Base-by-base conservation (phyloP, 2,329 filamentous ascomycete species). In the Curvularia spicifera region DNA sequence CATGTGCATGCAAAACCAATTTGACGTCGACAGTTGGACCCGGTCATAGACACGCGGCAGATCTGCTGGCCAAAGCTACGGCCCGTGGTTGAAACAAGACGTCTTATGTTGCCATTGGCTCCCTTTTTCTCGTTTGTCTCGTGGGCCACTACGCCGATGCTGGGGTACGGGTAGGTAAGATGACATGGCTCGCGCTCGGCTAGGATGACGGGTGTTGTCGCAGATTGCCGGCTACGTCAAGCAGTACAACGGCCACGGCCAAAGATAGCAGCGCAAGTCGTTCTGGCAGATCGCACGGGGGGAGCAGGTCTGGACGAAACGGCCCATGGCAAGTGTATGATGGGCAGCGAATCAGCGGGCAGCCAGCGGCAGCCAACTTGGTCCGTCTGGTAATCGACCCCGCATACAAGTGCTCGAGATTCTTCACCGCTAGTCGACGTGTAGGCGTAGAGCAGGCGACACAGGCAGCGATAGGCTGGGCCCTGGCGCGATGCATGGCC, bases 51-150 rank as follows among this genome's bases (percentile, higher is more conserved):
- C 35, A 43, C 22, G n/a, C 50, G 55, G 50, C 51, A 54, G 37
- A 60, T 54, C 18, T 55, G 44, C 43, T 46, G 20, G 56, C 51
- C 48, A 49, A 49, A 52, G 42, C 48, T 28, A 55, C 48, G 49
- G 33, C 18, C 18, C 24, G 35, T 33, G 48, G 37, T 45, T 46
- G 31, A 56, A 46, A 53, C 40, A 46, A 45, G 35, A 28, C 51
- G 57, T 61, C 62, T 64, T 64, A 64, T 66, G 61, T 53, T 61
- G 47, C 60, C 24, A 69, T 69, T 71, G 53, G 67, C 45, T 46
- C 39, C 59, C 26, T 68, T 69, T 71, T 49, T 64, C 47, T 46
- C 35, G 26, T n/a, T 42, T 54, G 22, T 46, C 26, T n/a, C 35
- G 53, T 60, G 60, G 57, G 42, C 52, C 48, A 52, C 39, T 47